Base-by-base conservation (phyloP, 1,284 basidiomycete genomes). In the Sanghuangporus weigelae region DNA sequence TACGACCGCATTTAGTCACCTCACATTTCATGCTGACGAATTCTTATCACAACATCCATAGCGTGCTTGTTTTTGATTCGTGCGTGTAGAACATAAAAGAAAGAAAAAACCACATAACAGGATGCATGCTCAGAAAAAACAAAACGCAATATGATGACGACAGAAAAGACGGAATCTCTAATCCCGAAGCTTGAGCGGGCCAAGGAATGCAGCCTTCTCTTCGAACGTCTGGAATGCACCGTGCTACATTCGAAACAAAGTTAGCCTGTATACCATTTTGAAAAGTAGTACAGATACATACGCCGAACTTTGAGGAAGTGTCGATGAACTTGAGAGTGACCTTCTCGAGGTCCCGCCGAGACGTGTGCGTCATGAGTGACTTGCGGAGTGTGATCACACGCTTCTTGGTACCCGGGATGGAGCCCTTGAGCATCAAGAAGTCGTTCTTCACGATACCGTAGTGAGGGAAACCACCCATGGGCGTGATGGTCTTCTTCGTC, bases 391-490 rank as follows among this genome's bases (percentile, higher is more conserved):
- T 97, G 73, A 97, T 85, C 67, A 99, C 91, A 84, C 97, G 93
- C 86, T 99, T 98, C 86, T 95, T 95, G 76, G 93, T 94, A 74
- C 96, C 96, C 68, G 93, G 93, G 73, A 95, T 86, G 64, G 89
- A 94, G 69, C 95, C 95, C 84, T 96, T 96, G 77, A 98, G 83
- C 80, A 98, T 90, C 73, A 99, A 79, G 83, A 91, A 99, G 81
- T 99, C 97, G 84, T 98, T 96, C 84, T 93, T 96, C 81, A 99
- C 90, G 74, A 97, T 85, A 86, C 96, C 96, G 79, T 97, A 99
- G 80, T 96, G 95, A 65, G 95, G 95, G 90, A 97, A 99, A 76
- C 96, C 97, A 81, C 97, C 97, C 87, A 99, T 87, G 63, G 97
- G 97, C 68, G 94, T 99, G 80, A 99, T 98, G 67, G 81, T 71